Evolutionary conservation across 495 filamentous ascomycete genomes (phyloP).

Genomic region (Penicillium desertorum): DNA sequence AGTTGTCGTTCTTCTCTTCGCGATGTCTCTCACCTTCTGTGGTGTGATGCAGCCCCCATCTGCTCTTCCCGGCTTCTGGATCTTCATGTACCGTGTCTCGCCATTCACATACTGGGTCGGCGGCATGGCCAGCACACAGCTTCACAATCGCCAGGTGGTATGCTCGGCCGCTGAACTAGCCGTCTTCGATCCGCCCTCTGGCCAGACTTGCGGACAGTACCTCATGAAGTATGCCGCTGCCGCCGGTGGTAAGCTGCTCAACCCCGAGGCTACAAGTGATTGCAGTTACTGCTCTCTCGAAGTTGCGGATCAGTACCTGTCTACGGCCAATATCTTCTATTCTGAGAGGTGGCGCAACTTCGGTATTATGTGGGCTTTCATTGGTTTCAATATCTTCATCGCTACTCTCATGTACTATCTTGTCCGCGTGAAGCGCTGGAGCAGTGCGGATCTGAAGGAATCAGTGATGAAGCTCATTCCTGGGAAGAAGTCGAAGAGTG

Average conservation of each 20-base stretch:
- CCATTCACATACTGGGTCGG: slow-evolving; percentile 58
- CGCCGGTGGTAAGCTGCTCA: slow-evolving; percentile 34
- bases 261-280: slow-evolving; percentile 34
- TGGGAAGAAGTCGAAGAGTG: slow-evolving; percentile 18
- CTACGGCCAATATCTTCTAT: slow-evolving; percentile 37
- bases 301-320: slow-evolving; percentile 45
- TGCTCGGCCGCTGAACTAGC: slow-evolving; percentile 59
- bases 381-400: slow-evolving; percentile 47
- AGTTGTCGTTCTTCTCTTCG: slow-evolving; percentile 55
- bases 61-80: slow-evolving; percentile 60
- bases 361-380: slow-evolving; percentile 53
- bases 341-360: slow-evolving; percentile 43
- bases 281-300: slow-evolving; percentile 45
- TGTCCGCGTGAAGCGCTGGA: slow-evolving; percentile 44
- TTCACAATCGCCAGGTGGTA: slow-evolving; percentile 53
- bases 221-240: slow-evolving; percentile 29
- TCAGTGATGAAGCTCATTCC: slow-evolving; percentile 14
- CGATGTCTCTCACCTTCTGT: slow-evolving; percentile 55
- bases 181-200: slow-evolving; percentile 49
- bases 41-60: slow-evolving; percentile 60
- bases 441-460: slow-evolving; percentile 25
- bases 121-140: slow-evolving; percentile 52
- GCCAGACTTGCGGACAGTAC: slow-evolving; percentile 53
- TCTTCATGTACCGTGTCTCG: slow-evolving; percentile 52
- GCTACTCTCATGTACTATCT: slow-evolving; percentile 50